Evolutionary conservation across 208 protist species (phyloP).

Genomic region (Wallacemonas sp.): DNA sequence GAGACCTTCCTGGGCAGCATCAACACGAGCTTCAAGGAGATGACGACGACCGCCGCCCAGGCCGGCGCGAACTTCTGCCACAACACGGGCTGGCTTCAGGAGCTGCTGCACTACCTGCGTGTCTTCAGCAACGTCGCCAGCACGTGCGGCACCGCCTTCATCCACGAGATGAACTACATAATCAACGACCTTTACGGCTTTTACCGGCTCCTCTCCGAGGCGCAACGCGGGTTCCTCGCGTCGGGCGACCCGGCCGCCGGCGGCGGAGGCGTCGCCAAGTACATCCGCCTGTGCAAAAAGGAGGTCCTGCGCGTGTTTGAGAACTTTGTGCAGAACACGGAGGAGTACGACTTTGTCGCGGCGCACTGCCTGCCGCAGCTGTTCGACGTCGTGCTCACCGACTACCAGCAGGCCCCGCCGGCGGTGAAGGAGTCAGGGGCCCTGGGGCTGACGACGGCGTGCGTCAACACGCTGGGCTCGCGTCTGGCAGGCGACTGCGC

Average conservation of each 20-base stretch:
- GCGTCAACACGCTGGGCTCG: constrained; percentile 89
- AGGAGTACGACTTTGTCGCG: constrained; percentile 89
- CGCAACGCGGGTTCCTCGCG: constrained; percentile 22
- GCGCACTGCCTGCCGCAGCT: constrained; percentile 93
- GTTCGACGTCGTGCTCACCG: constrained; percentile 94
- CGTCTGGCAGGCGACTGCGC: constrained; percentile 85
- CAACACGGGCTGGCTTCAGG: constrained; percentile 51
- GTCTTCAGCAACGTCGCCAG: constrained; percentile 93
- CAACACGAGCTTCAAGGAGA: constrained; percentile 81
- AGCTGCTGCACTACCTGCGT: constrained; percentile 94
- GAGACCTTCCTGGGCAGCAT: constrained; percentile 88
- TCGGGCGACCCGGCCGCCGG: constrained; percentile 25
- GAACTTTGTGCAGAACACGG: constrained; percentile 90
- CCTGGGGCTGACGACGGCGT: constrained; percentile 89
- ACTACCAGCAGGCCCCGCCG: constrained; percentile 94
- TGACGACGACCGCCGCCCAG: constrained; percentile 57
- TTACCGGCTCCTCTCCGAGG: constrained; percentile 91
- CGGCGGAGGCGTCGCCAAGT: constrained; percentile 34
- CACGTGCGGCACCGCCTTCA: constrained; percentile 90
- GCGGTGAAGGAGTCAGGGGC: constrained; percentile 95
- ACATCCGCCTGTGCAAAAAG: constrained; percentile 94
- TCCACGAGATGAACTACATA: constrained; percentile 92
- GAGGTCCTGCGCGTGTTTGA: constrained; percentile 96
- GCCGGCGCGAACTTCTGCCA: constrained; percentile 62
- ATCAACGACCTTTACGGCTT: constrained; percentile 96